Percentiles rank a stretch among this genome's conserved stretches.
These are phyloP conservation scores for Nemania abortiva DNA, from an alignment of 2,329 filamentous ascomycete species.

Conservation along the genomic window DNA sequence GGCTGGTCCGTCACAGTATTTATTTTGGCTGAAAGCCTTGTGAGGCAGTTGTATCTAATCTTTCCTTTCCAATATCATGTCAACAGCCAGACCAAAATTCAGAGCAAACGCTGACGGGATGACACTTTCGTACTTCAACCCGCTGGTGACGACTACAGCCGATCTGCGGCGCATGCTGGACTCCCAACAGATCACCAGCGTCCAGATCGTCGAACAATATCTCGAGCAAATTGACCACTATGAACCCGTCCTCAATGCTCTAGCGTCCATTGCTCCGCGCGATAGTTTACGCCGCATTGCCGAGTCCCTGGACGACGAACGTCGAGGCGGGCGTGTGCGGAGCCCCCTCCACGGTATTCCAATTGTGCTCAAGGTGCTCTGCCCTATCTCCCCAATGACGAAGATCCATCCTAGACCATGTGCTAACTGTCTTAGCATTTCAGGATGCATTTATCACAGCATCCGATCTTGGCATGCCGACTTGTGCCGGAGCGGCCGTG, in stretches of 20 bases:
- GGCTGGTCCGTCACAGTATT: too few species aligned
- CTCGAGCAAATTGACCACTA: slow-evolving; percentile 1
- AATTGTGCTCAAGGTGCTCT: background rate
- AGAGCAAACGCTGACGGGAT: too few species aligned
- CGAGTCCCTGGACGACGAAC: slow-evolving; percentile 4
- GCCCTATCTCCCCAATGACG: background rate
- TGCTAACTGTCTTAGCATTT: background rate
- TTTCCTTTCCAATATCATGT: too few species aligned
- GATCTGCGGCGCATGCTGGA: slow-evolving; percentile 3
- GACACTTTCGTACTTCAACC: too few species aligned
- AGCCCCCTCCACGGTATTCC: slow-evolving; percentile 1
- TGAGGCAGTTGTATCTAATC: too few species aligned
- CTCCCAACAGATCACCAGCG: background rate
- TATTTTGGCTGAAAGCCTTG: too few species aligned
- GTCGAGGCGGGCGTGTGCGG: background rate
- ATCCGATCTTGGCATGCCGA: background rate
- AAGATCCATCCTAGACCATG: background rate
- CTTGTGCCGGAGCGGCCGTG: background rate
- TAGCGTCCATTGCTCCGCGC: background rate
- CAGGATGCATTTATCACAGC: background rate
- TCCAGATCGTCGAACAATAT: background rate
- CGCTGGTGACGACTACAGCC: background rate
- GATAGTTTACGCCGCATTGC: background rate
- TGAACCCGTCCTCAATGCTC: background rate
- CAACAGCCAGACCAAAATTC: too few species aligned